phyloP scores from a whole-genome alignment of 306 rosid species.

The Quercus parvula region DNA sequence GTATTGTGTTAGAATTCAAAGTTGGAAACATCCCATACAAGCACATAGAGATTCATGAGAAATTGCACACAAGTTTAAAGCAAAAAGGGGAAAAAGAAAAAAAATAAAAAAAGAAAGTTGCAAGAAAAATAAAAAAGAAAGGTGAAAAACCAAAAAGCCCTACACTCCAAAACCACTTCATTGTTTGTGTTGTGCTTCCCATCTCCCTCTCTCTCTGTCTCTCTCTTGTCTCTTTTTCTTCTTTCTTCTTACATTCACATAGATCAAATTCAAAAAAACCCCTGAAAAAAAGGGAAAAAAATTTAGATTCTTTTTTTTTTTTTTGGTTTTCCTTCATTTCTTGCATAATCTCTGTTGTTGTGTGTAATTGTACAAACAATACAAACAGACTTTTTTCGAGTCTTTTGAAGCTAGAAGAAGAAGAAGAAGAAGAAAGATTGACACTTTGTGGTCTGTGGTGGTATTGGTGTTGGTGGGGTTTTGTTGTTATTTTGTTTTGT shows the following conservation, averaged over 20 bases:
- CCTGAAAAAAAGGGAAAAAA: conserved; percentile 10
- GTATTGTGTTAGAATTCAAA: not conserved
- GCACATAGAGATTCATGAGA: not conserved
- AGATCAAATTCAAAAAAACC: conserved; percentile 47
- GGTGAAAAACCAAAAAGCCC: conserved; percentile 30
- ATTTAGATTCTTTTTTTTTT: not conserved
- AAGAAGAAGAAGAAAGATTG: too few species aligned
- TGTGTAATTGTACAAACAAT: not conserved
- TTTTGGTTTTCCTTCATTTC: not conserved
- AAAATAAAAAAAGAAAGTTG: not conserved
- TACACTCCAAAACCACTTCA: conserved; percentile 32
- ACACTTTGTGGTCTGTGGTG: too few species aligned
- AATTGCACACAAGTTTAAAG: not conserved
- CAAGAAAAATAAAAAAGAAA: not conserved
- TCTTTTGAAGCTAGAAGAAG: too few species aligned
- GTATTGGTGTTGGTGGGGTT: too few species aligned
- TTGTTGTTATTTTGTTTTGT: not conserved
- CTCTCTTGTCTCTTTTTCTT: not conserved
- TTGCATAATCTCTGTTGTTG: conserved; percentile 6
- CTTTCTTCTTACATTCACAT: conserved; percentile 20
- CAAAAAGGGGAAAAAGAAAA: not conserved
- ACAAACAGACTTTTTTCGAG: not conserved
- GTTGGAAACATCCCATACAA: not conserved
- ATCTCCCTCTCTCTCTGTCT: not conserved
- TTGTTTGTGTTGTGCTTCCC: conserved; percentile 13